A percentile compares a stretch with the other conserved stretches of the same genome.
phyloP scores from a whole-genome alignment of 1,284 basidiomycete genomes.

The Heliocybe sulcata region DNA sequence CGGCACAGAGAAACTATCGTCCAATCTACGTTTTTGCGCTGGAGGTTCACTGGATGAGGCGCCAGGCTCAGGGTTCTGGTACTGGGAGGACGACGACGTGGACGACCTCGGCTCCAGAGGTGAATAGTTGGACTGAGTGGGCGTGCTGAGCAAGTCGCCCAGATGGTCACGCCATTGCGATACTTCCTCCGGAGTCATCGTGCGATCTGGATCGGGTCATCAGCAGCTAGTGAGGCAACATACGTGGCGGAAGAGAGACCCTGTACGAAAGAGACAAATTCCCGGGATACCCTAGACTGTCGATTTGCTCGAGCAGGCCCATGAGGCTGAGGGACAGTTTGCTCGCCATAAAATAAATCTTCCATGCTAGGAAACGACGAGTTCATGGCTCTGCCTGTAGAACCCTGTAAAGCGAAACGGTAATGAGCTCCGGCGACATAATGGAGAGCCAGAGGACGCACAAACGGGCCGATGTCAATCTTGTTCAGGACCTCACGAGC shows the following conservation, averaged over 20 bases:
- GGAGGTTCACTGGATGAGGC: background rate
- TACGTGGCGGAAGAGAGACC: slow-evolving; percentile 26
- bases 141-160: background rate
- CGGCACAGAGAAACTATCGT: background rate
- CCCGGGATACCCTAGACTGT: slow-evolving; percentile 68
- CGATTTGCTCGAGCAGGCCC: slow-evolving; percentile 59
- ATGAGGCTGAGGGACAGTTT: slow-evolving; percentile 25
- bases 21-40: background rate
- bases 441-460: slow-evolving; percentile 23
- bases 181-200: background rate
- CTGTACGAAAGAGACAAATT: slow-evolving; percentile 64
- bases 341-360: slow-evolving; percentile 38
- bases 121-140: background rate
- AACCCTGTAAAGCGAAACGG: slow-evolving; percentile 39
- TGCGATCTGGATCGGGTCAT: background rate
- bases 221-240: background rate
- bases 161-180: background rate
- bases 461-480: slow-evolving; percentile 73
- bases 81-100: background rate
- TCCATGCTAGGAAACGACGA: slow-evolving; percentile 48
- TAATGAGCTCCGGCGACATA: slow-evolving; percentile 7
- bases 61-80: background rate
- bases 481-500: slow-evolving; percentile 65
- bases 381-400: slow-evolving; percentile 47
- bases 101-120: background rate